Conservation (phyloP, 257 asterid genomes). For the Nicotiana benthamiana region DNA sequence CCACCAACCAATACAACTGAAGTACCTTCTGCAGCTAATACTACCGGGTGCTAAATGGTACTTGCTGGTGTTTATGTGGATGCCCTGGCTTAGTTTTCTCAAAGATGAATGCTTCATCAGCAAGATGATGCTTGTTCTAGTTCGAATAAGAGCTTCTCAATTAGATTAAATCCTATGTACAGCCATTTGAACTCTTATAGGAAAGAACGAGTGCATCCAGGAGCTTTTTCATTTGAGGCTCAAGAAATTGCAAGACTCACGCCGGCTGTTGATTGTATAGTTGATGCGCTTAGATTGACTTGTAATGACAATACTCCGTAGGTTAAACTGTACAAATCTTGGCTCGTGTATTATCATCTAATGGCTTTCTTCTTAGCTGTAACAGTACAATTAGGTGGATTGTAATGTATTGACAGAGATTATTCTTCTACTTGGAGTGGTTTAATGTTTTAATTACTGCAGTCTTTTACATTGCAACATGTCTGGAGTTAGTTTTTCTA, state of each 20-base stretch:
- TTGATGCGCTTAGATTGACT: slow-evolving; percentile 10
- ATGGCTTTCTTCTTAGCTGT: background rate
- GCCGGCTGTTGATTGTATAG: slow-evolving; percentile 31
- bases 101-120: background rate
- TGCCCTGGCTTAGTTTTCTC: background rate
- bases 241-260: background rate
- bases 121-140: background rate
- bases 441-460: background rate
- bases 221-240: background rate
- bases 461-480: background rate
- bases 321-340: background rate
- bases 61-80: background rate
- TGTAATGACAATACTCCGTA: slow-evolving; percentile 29
- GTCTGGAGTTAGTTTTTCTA: background rate
- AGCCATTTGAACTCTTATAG: background rate
- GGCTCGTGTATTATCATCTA: background rate
- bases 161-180: slow-evolving; percentile 1
- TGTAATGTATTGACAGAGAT: slow-evolving; percentile 18
- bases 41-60: slow-evolving; percentile 23
- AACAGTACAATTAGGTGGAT: background rate
- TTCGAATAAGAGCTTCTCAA: background rate
- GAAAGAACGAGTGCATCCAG: background rate
- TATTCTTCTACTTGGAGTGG: background rate
- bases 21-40: slow-evolving; percentile 25
- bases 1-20: slow-evolving; percentile 35